phyloP scores from a whole-genome alignment of 1,284 basidiomycete genomes.

The Afroboletus lepidellus region DNA sequence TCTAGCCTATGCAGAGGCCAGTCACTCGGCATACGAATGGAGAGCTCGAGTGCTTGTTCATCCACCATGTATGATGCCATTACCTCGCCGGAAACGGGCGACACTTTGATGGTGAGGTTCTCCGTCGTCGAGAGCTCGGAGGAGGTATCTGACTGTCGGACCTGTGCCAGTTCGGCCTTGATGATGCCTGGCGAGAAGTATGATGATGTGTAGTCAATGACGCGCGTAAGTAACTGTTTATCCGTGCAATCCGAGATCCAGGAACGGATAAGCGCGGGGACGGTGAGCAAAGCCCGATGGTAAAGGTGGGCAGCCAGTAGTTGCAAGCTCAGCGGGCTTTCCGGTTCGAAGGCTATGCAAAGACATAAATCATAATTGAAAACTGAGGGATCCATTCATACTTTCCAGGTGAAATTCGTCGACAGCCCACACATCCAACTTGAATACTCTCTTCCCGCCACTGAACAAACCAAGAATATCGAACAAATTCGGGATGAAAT shows the following conservation, averaged over 20 bases:
- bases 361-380: not conserved
- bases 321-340: slow-evolving; percentile 54
- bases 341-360: slow-evolving; percentile 59
- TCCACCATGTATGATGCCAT: slow-evolving; percentile 85
- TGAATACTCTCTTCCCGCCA: slow-evolving; percentile 62
- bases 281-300: slow-evolving; percentile 77
- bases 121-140: slow-evolving; percentile 74
- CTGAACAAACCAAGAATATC: slow-evolving; percentile 64
- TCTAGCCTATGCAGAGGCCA: slow-evolving; percentile 92
- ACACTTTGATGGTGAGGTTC: slow-evolving; percentile 78
- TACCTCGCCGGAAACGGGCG: slow-evolving; percentile 69
- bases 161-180: slow-evolving; percentile 73
- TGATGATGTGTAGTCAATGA: slow-evolving; percentile 80
- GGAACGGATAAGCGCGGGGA: slow-evolving; percentile 80
- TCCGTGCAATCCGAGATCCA: slow-evolving; percentile 92
- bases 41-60: slow-evolving; percentile 93
- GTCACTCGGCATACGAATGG: slow-evolving; percentile 82
- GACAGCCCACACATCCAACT: slow-evolving; percentile 79
- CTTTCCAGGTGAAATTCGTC: slow-evolving; percentile 85
- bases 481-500: slow-evolving; percentile 79
- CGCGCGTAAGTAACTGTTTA: slow-evolving; percentile 75
- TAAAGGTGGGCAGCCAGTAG: slow-evolving; percentile 88
- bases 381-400: slow-evolving; percentile 39
- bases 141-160: slow-evolving; percentile 64
- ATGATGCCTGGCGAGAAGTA: slow-evolving; percentile 93